phyloP scores from a whole-genome alignment of 495 filamentous ascomycete species.

The Penicillium waksmanii region DNA sequence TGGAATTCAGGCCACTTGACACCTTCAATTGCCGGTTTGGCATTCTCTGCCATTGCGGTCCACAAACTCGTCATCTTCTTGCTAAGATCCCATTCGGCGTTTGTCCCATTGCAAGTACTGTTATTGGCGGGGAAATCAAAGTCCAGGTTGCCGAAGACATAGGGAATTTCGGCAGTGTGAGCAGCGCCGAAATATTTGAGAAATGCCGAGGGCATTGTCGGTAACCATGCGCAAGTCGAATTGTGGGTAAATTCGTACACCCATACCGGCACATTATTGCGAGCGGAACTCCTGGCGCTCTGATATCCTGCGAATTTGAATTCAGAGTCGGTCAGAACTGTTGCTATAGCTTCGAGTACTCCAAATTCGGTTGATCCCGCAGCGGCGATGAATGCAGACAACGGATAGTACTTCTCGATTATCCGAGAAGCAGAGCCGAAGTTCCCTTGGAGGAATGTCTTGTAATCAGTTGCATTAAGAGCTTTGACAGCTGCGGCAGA shows the following conservation, averaged over 20 bases:
- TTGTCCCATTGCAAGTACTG: conserved; percentile 34
- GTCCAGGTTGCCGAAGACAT: not conserved
- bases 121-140: not conserved
- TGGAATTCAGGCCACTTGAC: conserved; percentile 5
- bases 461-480: too few relatives aligned
- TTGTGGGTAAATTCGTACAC: conserved; percentile 40
- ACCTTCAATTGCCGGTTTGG: conserved; percentile 21
- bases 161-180: not conserved
- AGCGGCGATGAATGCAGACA: conserved; percentile 12
- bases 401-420: conserved; percentile 36
- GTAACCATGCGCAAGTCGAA: conserved; percentile 28
- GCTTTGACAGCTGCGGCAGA: too few relatives aligned
- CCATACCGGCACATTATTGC: conserved; percentile 33
- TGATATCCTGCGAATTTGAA: conserved; percentile 36
- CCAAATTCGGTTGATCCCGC: not conserved
- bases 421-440: conserved; percentile 33
- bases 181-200: not conserved
- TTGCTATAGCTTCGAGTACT: conserved; percentile 24
- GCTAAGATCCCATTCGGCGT: conserved; percentile 32
- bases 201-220: not conserved
- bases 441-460: conserved; percentile 15
- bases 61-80: conserved; percentile 38
- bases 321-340: conserved; percentile 33
- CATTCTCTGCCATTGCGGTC: conserved; percentile 41
- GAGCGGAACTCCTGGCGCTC: conserved; percentile 11